Conservation (phyloP, 805 yeast genomes). For the Candida cerambycidarum region DNA sequence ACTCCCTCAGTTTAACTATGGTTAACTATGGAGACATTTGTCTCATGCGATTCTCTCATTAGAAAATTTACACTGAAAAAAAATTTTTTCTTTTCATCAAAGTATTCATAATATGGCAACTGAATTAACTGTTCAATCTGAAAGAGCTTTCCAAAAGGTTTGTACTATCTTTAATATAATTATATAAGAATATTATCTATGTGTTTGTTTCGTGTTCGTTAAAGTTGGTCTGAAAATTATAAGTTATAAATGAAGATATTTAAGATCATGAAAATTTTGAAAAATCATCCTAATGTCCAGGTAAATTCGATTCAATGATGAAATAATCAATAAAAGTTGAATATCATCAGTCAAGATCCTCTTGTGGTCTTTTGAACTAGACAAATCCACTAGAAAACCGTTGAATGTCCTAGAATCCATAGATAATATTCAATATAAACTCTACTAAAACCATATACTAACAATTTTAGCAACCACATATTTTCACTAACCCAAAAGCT, state of each 20-base stretch:
- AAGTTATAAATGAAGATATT: background rate
- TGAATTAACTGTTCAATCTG: conserved; percentile 99
- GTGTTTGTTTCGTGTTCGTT: background rate
- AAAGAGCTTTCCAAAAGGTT: conserved; percentile 99
- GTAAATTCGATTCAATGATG: too few species aligned
- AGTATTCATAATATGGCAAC: conserved; percentile 77
- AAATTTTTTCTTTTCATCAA: conserved; percentile 11
- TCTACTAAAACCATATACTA: conserved; percentile 7
- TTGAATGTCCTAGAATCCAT: too few species aligned
- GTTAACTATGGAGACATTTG: conserved; percentile 4
- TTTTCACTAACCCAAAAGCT: conserved; percentile 99
- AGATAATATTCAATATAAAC: background rate
- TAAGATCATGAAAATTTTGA: background rate
- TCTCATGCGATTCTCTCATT: conserved; percentile 3
- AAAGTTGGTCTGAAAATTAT: background rate
- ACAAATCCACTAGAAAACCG: too few species aligned
- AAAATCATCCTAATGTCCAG: background rate
- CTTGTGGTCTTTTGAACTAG: too few species aligned
- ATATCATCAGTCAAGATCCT: too few species aligned
- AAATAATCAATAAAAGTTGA: too few species aligned
- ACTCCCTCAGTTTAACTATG: background rate
- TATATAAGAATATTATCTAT: conserved; percentile 1
- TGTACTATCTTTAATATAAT: conserved; percentile 34
- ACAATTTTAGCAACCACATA: conserved; percentile 90
- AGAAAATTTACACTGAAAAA: conserved; percentile 17